phyloP scores from a whole-genome alignment of 768 basidiomycete genomes.

The Tephrocybe sp. region DNA sequence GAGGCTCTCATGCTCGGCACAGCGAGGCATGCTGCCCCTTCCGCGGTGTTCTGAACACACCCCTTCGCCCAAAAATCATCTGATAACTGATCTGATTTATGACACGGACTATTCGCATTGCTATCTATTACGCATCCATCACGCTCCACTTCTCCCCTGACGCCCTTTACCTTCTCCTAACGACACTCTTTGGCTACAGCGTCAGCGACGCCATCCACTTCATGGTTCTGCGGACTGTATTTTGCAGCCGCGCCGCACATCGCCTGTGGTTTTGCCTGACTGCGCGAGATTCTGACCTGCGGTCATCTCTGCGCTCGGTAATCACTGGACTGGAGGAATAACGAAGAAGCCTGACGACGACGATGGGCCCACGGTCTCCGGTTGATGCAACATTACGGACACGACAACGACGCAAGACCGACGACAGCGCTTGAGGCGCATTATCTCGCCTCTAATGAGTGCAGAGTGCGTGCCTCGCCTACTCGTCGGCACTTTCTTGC shows the following conservation, averaged over 20 bases:
- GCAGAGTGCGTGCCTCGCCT: slow-evolving; percentile 55
- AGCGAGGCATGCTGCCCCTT: slow-evolving; percentile 63
- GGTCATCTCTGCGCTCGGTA: slow-evolving; percentile 32
- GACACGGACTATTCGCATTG: slow-evolving; percentile 46
- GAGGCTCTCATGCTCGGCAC: slow-evolving; percentile 88
- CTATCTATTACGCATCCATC: slow-evolving; percentile 46
- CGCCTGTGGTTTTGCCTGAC: slow-evolving; percentile 24
- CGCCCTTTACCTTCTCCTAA: slow-evolving; percentile 31
- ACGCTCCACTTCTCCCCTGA: slow-evolving; percentile 2
- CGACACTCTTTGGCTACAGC: slow-evolving; percentile 37
- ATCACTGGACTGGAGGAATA: slow-evolving; percentile 29
- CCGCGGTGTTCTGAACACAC: slow-evolving; percentile 21
- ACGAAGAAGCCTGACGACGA: slow-evolving; percentile 38
- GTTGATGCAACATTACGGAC: slow-evolving; percentile 50
- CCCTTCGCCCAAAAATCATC: slow-evolving; percentile 39
- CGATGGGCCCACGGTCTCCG: slow-evolving; percentile 50
- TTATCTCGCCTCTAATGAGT: slow-evolving; percentile 50
- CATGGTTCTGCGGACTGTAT: slow-evolving; percentile 31
- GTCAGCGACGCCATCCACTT: slow-evolving; percentile 32
- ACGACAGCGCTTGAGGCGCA: slow-evolving; percentile 54
- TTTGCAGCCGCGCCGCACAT: slow-evolving; percentile 62
- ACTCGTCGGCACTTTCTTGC: slow-evolving; percentile 57
- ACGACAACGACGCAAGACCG: slow-evolving; percentile 75
- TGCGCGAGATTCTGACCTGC: slow-evolving; percentile 37
- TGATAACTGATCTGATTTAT: slow-evolving; percentile 53